These are phyloP conservation scores for Fusarium transvaalense DNA, from an alignment of 2,329 filamentous ascomycete species.

Conservation along the genomic window DNA sequence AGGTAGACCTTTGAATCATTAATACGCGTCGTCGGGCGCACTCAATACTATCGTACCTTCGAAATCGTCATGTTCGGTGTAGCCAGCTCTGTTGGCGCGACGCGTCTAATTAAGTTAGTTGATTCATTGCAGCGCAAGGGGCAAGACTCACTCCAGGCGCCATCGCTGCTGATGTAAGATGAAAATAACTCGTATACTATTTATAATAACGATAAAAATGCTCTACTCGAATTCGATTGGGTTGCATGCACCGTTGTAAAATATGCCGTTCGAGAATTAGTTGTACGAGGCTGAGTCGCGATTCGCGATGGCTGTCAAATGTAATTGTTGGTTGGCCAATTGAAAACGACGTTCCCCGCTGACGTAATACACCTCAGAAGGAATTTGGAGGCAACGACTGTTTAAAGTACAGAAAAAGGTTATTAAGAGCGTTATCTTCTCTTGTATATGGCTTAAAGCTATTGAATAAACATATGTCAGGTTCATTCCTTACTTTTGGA, in stretches of 20 bases:
- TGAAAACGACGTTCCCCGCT: slow-evolving; percentile 25
- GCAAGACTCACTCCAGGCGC: slow-evolving; percentile 55
- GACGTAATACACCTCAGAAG: slow-evolving; percentile 40
- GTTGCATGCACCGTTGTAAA: slow-evolving; percentile 10
- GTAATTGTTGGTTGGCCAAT: slow-evolving; percentile 41
- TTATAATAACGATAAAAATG: slow-evolving; percentile 5
- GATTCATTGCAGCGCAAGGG: slow-evolving; percentile 15
- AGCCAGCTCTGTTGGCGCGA: slow-evolving; percentile 68
- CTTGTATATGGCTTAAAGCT: neutral
- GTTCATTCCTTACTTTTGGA: neutral
- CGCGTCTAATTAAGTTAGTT: slow-evolving; percentile 60
- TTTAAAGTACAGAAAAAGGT: neutral
- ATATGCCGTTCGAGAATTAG: slow-evolving; percentile 15
- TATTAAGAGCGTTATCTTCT: neutral
- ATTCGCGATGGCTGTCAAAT: slow-evolving; percentile 31
- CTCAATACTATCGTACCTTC: slow-evolving; percentile 59
- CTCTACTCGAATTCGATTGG: slow-evolving; percentile 9
- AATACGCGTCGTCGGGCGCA: slow-evolving; percentile 28
- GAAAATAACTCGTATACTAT: slow-evolving; percentile 1
- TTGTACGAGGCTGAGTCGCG: slow-evolving; percentile 47
- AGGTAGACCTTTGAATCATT: slow-evolving; percentile 74
- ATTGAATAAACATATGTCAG: neutral
- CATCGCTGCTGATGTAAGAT: slow-evolving; percentile 49
- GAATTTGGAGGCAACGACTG: neutral
- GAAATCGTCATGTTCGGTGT: slow-evolving; percentile 72